Evolutionary conservation across 495 filamentous ascomycete genomes (phyloP).

Genomic region (Penicillium odoratum): DNA sequence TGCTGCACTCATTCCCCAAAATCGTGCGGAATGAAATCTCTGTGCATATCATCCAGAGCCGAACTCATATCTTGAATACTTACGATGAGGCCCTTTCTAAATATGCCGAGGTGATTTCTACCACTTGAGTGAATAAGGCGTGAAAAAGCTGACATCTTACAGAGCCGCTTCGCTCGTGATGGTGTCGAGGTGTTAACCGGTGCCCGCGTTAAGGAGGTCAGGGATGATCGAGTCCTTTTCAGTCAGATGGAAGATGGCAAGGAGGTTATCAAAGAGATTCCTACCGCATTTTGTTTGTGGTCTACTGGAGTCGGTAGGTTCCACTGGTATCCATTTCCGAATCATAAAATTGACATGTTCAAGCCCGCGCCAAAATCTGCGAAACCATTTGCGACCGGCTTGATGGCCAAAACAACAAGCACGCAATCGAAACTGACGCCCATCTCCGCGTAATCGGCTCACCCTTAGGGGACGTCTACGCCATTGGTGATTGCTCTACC

Average conservation of each 20-base stretch:
- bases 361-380: conserved; percentile 77
- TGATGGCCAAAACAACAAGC: conserved; percentile 79
- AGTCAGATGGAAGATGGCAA: conserved; percentile 77
- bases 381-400: conserved; percentile 71
- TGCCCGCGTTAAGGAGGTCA: conserved; percentile 86
- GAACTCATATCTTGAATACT: conserved; percentile 94
- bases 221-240: conserved; percentile 80
- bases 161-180: conserved; percentile 79
- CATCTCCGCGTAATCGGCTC: conserved; percentile 91
- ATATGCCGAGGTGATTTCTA: conserved; percentile 71
- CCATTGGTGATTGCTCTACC: conserved; percentile 94
- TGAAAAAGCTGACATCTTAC: conserved; percentile 4
- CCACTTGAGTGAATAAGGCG: too few species aligned
- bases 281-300: conserved; percentile 97
- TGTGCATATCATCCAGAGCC: conserved; percentile 92
- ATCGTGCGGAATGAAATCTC: conserved; percentile 95
- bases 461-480: conserved; percentile 93
- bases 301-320: conserved; percentile 80
- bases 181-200: conserved; percentile 89
- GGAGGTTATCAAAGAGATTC: conserved; percentile 82
- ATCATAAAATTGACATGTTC: neutral
- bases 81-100: conserved; percentile 93
- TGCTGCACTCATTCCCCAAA: conserved; percentile 78
- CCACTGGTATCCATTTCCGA: neutral
- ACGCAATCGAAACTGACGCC: conserved; percentile 92